These are phyloP conservation scores for Alternaria atra DNA, from an alignment of 2,329 filamentous ascomycete species.

Conservation along the genomic window DNA sequence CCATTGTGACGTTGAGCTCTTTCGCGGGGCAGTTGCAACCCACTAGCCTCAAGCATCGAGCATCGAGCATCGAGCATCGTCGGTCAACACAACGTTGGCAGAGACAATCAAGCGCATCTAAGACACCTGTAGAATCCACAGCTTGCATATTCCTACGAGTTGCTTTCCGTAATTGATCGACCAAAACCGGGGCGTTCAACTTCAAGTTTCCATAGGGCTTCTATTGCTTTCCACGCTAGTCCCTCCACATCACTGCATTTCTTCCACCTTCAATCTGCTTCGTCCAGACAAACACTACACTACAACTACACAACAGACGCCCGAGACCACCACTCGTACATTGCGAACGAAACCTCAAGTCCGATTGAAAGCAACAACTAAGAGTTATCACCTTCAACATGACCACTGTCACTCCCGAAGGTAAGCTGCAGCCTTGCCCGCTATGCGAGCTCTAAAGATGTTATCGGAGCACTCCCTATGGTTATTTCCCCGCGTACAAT, in stretches of 20 bases:
- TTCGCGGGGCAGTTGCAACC: conserved; percentile 30
- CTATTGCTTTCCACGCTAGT: conserved; percentile 53
- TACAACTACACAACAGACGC: conserved; percentile 22
- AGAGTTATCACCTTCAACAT: conserved; percentile 28
- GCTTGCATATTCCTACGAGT: conserved; percentile 2
- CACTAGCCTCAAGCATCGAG: conserved; percentile 24
- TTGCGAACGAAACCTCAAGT: neutral
- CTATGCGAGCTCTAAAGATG: conserved; percentile 1
- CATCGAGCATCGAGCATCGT: conserved; percentile 8
- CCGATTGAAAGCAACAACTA: conserved; percentile 7
- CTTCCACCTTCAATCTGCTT: conserved; percentile 43
- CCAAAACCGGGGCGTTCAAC: conserved; percentile 31
- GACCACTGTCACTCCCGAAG: conserved; percentile 52
- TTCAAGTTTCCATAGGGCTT: conserved; percentile 45
- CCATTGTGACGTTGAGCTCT: conserved; percentile 39
- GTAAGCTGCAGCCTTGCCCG: conserved; percentile 46
- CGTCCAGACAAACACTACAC: conserved; percentile 32
- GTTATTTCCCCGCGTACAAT: neutral
- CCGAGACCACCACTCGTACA: conserved; percentile 3
- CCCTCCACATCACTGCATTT: conserved; percentile 47
- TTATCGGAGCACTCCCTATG: neutral
- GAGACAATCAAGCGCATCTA: conserved; percentile 9
- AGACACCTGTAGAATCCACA: neutral
- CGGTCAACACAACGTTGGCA: conserved; percentile 14
- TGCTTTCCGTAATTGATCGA: conserved; percentile 21